Evolutionary conservation across 768 basidiomycete genomes (phyloP).

Genomic region (Macrolepiota dolichaula): DNA sequence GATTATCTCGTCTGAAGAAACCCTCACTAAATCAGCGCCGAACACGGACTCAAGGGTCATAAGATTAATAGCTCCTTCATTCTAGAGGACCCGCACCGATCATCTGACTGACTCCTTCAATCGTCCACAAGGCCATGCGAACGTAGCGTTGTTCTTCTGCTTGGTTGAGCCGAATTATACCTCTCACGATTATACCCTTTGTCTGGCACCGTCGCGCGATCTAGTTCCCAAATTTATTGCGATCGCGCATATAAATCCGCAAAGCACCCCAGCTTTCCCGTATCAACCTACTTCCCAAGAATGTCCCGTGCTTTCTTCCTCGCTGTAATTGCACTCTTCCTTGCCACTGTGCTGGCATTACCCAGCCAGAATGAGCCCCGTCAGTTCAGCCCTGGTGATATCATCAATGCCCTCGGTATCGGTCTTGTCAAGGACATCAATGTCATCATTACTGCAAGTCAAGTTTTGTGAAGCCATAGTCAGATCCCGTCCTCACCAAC

Average conservation of each 20-base stretch:
- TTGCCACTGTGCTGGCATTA: slow-evolving; percentile 21
- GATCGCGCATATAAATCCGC: background rate
- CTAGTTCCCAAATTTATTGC: background rate
- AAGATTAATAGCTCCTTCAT: background rate
- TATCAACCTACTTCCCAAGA: background rate
- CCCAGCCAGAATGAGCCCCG: slow-evolving; percentile 15
- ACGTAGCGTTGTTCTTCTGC: background rate
- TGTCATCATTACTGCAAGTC: slow-evolving; percentile 34
- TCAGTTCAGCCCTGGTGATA: slow-evolving; percentile 20
- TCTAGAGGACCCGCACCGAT: background rate
- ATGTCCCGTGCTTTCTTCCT: slow-evolving; percentile 18
- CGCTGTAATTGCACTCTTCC: slow-evolving; percentile 22
- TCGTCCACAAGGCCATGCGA: slow-evolving; percentile 3
- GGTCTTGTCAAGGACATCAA: slow-evolving; percentile 38
- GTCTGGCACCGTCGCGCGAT: background rate
- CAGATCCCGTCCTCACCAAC: background rate
- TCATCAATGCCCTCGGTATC: slow-evolving; percentile 36
- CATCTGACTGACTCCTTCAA: background rate
- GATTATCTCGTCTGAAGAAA: background rate
- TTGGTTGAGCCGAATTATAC: background rate
- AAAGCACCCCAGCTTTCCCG: too few species aligned
- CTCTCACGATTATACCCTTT: background rate
- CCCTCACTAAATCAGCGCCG: background rate
- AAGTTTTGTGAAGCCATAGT: too few species aligned
- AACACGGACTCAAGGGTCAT: background rate